Conservation (phyloP, 768 basidiomycete species). For the Amyloporia xantha region DNA sequence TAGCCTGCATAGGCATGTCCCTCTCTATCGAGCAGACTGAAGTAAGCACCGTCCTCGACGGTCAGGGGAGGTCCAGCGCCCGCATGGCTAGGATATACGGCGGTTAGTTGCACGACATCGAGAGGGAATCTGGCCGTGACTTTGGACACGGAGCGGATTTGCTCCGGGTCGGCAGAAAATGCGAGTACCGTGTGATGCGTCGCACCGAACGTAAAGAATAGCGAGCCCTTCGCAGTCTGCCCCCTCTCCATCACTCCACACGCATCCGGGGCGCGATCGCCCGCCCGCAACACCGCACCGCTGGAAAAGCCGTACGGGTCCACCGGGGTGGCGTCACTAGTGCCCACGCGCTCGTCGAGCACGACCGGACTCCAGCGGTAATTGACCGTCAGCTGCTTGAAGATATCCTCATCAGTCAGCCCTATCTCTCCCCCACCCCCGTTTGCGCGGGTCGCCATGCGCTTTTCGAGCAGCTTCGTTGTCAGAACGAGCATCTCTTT, state of each 20-base stretch:
- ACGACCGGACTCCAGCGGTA: constrained; percentile 43
- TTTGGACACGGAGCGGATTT: background rate
- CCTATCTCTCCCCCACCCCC: background rate
- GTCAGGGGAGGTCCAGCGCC: background rate
- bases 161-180: constrained; percentile 14
- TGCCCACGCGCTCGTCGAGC: constrained; percentile 26
- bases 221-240: constrained; percentile 4
- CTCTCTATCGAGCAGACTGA: background rate
- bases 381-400: constrained; percentile 40
- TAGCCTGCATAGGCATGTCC: constrained; percentile 6
- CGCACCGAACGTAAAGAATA: constrained; percentile 23
- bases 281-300: constrained; percentile 24
- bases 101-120: background rate
- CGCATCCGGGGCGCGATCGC: constrained; percentile 41
- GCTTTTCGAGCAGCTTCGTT: constrained; percentile 4
- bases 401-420: background rate
- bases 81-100: background rate
- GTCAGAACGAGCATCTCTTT: constrained; percentile 22
- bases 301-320: constrained; percentile 9
- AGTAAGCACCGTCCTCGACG: background rate
- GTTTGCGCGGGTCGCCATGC: background rate
- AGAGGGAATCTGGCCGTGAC: background rate
- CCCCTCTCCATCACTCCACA: constrained; percentile 18
- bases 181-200: constrained; percentile 26
- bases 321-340: too few relatives aligned